Percentiles rank a stretch among this genome's conserved stretches.
Evolutionary conservation across 176 grass and related monocot species (phyloP).

Genomic region (Luzula sylvatica): DNA sequence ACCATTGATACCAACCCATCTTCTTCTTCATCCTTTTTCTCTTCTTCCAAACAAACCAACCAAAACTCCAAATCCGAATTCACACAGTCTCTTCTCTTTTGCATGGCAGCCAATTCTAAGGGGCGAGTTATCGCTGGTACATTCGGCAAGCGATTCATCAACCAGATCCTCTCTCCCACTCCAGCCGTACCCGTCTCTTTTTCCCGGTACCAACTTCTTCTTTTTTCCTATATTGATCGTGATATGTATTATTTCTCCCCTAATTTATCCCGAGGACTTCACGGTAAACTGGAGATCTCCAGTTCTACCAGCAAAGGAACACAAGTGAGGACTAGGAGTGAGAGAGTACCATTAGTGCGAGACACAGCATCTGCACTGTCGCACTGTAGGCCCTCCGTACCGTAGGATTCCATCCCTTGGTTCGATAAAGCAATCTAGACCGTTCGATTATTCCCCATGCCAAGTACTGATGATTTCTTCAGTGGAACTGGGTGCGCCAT

Average conservation of each 20-base stretch:
- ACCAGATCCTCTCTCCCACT: conserved; percentile 49
- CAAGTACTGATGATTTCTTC: neutral
- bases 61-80: neutral
- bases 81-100: conserved; percentile 2
- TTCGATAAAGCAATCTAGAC: neutral
- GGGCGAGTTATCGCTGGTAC: conserved; percentile 63
- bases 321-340: too few relatives aligned
- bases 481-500: neutral
- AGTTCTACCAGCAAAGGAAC: neutral
- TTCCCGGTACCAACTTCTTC: conserved; percentile 28
- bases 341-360: neutral
- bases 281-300: neutral
- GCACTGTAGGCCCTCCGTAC: neutral
- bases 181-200: neutral
- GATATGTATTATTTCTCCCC: too few relatives aligned
- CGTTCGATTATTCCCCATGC: neutral
- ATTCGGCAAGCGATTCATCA: conserved; percentile 47
- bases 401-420: neutral
- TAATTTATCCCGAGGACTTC: neutral
- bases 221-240: neutral
- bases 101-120: conserved; percentile 80
- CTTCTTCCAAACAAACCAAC: neutral
- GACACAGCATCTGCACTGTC: neutral
- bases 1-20: neutral
- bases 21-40: neutral